Conservation (phyloP, 2,329 filamentous ascomycete genomes). For the Rachicladosporium sp. region DNA sequence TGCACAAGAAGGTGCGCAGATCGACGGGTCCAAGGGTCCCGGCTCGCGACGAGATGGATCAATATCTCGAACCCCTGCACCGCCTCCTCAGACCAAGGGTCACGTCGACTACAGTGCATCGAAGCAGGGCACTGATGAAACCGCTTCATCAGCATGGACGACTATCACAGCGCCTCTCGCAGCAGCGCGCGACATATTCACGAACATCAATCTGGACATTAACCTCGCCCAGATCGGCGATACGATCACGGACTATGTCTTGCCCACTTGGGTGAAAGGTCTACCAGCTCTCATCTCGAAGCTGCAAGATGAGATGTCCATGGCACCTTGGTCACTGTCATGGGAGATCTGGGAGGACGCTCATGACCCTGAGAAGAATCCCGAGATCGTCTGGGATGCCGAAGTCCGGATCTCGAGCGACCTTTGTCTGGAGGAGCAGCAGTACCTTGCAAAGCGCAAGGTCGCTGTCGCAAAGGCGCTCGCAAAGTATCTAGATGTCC, state of each 20-base stretch:
- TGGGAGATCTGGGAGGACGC: slow-evolving; percentile 91
- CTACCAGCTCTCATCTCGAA: slow-evolving; percentile 70
- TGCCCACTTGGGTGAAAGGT: slow-evolving; percentile 70
- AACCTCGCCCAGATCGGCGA: too few relatives aligned
- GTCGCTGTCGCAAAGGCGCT: slow-evolving; percentile 58
- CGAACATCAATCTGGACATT: too few relatives aligned
- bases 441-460: slow-evolving; percentile 58
- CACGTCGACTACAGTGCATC: too few relatives aligned
- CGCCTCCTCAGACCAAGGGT: too few relatives aligned
- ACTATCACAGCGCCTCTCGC: too few relatives aligned
- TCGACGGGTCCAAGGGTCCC: too few relatives aligned
- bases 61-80: too few relatives aligned
- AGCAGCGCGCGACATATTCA: too few relatives aligned
- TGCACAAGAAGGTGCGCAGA: too few relatives aligned
- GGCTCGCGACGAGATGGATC: too few relatives aligned
- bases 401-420: slow-evolving; percentile 68
- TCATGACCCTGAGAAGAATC: slow-evolving; percentile 69
- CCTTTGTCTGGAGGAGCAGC: slow-evolving; percentile 71
- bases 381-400: slow-evolving; percentile 75
- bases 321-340: slow-evolving; percentile 76
- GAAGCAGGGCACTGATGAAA: too few relatives aligned
- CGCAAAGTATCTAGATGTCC: slow-evolving; percentile 67
- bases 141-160: too few relatives aligned
- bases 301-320: slow-evolving; percentile 74
- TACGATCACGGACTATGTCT: slow-evolving; percentile 33